Conservation (phyloP, 2,329 filamentous ascomycete genomes). For the Pseudogymnoascus sp. region DNA sequence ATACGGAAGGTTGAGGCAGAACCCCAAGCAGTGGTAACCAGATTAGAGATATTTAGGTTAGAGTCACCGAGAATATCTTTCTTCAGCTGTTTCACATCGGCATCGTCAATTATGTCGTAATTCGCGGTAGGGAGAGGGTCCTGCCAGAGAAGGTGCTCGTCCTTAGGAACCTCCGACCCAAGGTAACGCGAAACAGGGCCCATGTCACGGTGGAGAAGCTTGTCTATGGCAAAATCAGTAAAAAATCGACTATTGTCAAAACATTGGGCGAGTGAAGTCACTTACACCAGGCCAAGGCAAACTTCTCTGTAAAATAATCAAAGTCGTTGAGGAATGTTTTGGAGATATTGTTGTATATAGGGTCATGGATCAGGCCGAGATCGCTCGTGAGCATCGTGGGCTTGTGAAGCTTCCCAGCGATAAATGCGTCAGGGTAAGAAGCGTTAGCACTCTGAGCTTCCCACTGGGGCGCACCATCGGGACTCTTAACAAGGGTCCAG, state of each 20-base stretch:
- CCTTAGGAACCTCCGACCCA: conserved; percentile 49
- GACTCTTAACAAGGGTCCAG: conserved; percentile 48
- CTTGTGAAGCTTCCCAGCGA: conserved; percentile 44
- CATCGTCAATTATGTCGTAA: conserved; percentile 40
- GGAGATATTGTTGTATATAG: conserved; percentile 50
- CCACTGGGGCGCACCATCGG: conserved; percentile 52
- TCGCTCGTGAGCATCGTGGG: conserved; percentile 52
- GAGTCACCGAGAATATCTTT: conserved; percentile 41
- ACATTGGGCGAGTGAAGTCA: background rate
- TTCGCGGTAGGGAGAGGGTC: conserved; percentile 44
- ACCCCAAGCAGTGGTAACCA: conserved; percentile 43
- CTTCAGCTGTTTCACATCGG: conserved; percentile 43
- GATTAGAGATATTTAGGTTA: conserved; percentile 39
- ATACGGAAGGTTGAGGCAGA: conserved; percentile 45
- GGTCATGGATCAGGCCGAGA: conserved; percentile 47
- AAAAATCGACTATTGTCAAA: background rate
- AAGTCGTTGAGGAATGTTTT: conserved; percentile 33
- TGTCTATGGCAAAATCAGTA: conserved; percentile 51
- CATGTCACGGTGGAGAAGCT: conserved; percentile 55
- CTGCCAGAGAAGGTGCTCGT: conserved; percentile 46
- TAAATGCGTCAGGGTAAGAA: conserved; percentile 48
- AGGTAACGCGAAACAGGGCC: conserved; percentile 47
- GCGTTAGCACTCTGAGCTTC: conserved; percentile 37
- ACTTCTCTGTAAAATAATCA: conserved; percentile 45
- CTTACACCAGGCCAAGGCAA: conserved; percentile 39